Conservation (phyloP, 2,329 filamentous ascomycete species). For the Fusarium annulatum region DNA sequence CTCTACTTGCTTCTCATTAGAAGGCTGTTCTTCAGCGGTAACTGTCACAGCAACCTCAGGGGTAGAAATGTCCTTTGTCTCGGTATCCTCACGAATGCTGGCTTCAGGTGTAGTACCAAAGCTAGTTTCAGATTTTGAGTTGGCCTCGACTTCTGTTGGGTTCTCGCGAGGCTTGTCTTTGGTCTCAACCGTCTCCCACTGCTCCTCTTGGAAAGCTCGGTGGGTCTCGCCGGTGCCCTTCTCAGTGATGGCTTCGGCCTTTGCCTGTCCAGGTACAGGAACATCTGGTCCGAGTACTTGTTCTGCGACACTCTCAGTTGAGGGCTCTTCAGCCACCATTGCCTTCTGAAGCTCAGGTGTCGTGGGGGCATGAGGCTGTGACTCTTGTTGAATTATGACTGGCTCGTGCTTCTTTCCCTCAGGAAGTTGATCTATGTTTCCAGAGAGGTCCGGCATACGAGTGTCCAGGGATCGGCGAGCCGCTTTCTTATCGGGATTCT, state of each 20-base stretch:
- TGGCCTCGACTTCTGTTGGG: slow-evolving; percentile 20
- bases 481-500: slow-evolving; percentile 15
- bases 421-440: neutral
- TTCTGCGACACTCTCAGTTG: neutral
- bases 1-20: neutral
- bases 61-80: slow-evolving; percentile 1
- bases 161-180: slow-evolving; percentile 9
- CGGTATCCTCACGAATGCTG: slow-evolving; percentile 20
- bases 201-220: slow-evolving; percentile 21
- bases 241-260: neutral
- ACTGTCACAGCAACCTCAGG: neutral
- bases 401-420: neutral
- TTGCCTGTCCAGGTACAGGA: neutral
- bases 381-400: neutral
- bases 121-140: slow-evolving; percentile 37
- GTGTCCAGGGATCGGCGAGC: slow-evolving; percentile 32
- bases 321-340: neutral
- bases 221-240: neutral
- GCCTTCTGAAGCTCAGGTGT: slow-evolving; percentile 3
- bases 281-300: neutral
- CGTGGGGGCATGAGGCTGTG: neutral
- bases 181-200: slow-evolving; percentile 27
- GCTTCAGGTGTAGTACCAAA: slow-evolving; percentile 24
- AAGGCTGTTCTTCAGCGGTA: neutral
- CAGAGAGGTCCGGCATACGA: slow-evolving; percentile 35